These are phyloP conservation scores for Lepidopterella palustris DNA, from an alignment of 495 filamentous ascomycete species.

Conservation along the genomic window DNA sequence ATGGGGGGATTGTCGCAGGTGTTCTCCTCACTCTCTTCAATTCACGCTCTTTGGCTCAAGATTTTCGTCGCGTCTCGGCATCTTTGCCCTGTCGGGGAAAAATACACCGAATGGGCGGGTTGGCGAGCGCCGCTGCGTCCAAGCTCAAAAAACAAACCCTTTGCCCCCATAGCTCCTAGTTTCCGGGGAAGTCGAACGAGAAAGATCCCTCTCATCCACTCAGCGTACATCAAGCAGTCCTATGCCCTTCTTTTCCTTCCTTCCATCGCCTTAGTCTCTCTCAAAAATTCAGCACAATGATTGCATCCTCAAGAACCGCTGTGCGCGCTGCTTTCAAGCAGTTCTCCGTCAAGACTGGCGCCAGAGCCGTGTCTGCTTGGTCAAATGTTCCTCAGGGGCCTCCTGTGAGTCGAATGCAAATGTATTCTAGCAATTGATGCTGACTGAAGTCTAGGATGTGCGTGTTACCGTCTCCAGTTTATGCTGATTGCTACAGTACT, in stretches of 20 bases:
- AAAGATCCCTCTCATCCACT: not conserved
- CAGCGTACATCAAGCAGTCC: not conserved
- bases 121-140: not conserved
- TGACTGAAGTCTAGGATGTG: conserved; percentile 32
- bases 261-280: no score
- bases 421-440: conserved; percentile 5
- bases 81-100: not conserved
- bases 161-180: not conserved
- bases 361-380: conserved; percentile 76
- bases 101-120: not conserved
- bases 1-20: not conserved
- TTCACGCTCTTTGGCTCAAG: no score
- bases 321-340: conserved; percentile 43
- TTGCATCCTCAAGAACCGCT: conserved; percentile 43
- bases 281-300: conserved; percentile 15
- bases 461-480: conserved; percentile 29
- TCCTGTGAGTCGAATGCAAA: conserved; percentile 61
- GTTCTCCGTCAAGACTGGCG: conserved; percentile 45
- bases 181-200: conserved; percentile 5
- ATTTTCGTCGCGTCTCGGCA: not conserved
- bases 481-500: conserved; percentile 15
- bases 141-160: not conserved
- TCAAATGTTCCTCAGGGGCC: conserved; percentile 85
- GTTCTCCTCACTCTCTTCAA: no score
- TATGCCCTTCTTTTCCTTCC: not conserved